Evolutionary conservation across 1,139 yeast genomes (phyloP).

Genomic region (Yarrowia galli): DNA sequence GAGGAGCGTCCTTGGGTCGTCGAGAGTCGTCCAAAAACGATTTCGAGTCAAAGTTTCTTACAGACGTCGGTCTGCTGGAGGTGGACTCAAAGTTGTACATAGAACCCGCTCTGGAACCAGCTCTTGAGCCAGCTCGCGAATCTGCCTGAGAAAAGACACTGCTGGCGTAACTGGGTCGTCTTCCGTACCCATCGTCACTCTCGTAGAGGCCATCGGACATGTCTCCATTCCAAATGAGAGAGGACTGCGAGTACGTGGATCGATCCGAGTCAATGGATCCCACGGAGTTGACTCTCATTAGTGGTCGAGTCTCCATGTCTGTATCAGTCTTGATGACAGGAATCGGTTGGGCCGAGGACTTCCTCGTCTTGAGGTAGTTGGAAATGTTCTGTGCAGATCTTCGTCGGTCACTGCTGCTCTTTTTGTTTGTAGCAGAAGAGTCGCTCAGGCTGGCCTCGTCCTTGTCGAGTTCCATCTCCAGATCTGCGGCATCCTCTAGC

Average conservation of each 20-base stretch:
- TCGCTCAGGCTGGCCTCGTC: constrained; percentile 23
- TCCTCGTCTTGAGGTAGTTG: constrained; percentile 16
- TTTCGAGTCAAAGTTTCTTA: constrained; percentile 3
- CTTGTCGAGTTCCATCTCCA: constrained; percentile 24
- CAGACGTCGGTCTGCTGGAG: constrained; percentile 5
- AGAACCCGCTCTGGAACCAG: constrained; percentile 23
- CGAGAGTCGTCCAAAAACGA: not conserved
- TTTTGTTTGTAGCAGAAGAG: constrained; percentile 13
- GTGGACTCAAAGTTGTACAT: constrained; percentile 7
- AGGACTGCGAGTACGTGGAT: constrained; percentile 7
- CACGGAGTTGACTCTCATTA: constrained; percentile 25
- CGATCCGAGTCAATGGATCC: constrained; percentile 12
- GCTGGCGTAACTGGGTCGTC: constrained; percentile 29
- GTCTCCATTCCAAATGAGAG: constrained; percentile 35
- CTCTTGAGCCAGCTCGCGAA: constrained; percentile 9
- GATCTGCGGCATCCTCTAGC: constrained; percentile 20
- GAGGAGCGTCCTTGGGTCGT: constrained; percentile 6
- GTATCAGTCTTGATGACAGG: not conserved
- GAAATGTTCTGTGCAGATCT: constrained; percentile 32
- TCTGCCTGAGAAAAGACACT: constrained; percentile 36
- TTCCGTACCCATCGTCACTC: constrained; percentile 23
- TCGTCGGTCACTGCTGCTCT: constrained; percentile 4
- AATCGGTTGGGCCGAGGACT: constrained; percentile 1
- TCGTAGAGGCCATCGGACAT: constrained; percentile 13
- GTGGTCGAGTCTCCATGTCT: constrained; percentile 5